Evolutionary conservation across 345 rosid genomes (phyloP), one percentile per base, ranked within the genome.

Genomic region (Populus nigra): DNA sequence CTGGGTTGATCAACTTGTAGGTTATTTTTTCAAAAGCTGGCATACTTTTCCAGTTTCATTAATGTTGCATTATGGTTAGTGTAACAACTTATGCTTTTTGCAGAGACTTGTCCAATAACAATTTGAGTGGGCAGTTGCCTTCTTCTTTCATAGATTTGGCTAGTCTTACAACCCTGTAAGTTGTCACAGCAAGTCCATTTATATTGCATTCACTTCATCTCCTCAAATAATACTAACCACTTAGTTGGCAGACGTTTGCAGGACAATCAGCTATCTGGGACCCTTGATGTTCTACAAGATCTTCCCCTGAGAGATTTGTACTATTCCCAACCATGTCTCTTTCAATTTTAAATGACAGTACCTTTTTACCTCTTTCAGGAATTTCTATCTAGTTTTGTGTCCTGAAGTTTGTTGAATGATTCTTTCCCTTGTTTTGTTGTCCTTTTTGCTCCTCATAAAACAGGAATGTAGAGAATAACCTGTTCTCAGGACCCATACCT

Each of bases 401-500:
- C 31, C 10, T 50, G 70, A 78, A 68, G 57, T 65, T 74, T 78
- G 13, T 65, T 1, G 41, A 74, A 45, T 70, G 38, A 29, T 23
- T 65, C 15, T 50, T 33, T 35, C n/a, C 63, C 79, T 62, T 45
- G 25, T 59, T 31, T 79, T 47, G 45, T 12, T 72, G 47, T 65
- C 77, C 70, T 15, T 36, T 67, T 59, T 59, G 1, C 27, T 11
- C 27, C 33, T 5, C 62, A 49, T 80, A 78, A 68, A 31, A 73
- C 91, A 96, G 99, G 92, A 92, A 96, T 79, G 71, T 96, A 79
- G 98, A 92, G 87, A 91, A 96, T 76, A 96, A 96, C 81, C 90
- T 84, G 74, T 96, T 96, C 83, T 41, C 84, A 45, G 99, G 99
- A 76, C 93, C 97, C 39, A 92, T 96, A 83, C 99, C 99, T 43